Percentiles rank a stretch among this genome's conserved stretches.
phyloP scores from a whole-genome alignment of 2,329 filamentous ascomycete species.

The Setomelanomma holmii region DNA sequence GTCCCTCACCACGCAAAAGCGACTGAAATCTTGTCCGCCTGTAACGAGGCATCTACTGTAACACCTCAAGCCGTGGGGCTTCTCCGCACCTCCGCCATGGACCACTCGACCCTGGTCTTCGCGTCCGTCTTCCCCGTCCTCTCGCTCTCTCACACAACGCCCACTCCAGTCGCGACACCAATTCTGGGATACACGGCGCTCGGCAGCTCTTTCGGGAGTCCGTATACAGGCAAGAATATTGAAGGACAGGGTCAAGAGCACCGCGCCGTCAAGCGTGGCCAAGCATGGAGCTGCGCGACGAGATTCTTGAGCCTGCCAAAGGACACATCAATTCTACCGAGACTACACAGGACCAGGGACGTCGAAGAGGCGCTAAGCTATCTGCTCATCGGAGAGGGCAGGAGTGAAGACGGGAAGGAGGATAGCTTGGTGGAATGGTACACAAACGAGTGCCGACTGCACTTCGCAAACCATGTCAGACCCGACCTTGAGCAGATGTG shows the following conservation, averaged over 20 bases:
- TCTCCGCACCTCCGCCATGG: conserved; percentile 36
- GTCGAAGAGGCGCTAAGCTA: conserved; percentile 47
- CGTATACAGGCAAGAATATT: conserved; percentile 27
- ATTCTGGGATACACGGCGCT: conserved; percentile 51
- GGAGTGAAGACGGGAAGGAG: conserved; percentile 34
- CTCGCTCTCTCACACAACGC: conserved; percentile 50
- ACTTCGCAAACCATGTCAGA: conserved; percentile 49
- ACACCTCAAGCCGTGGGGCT: conserved; percentile 26
- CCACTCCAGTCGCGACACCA: conserved; percentile 54
- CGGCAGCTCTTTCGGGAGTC: conserved; percentile 51
- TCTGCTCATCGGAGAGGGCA: conserved; percentile 45
- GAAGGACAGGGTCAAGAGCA: conserved; percentile 48
- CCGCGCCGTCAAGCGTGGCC: conserved; percentile 43
- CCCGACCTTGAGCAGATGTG: conserved; percentile 39
- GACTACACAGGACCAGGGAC: conserved; percentile 32
- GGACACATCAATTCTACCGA: conserved; percentile 26
- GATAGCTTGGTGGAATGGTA: conserved; percentile 54
- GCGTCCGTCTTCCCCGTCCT: conserved; percentile 55
- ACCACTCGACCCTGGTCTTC: conserved; percentile 49
- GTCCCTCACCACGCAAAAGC: background rate
- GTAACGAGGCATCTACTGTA: conserved; percentile 1
- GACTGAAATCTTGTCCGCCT: background rate
- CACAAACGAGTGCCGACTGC: conserved; percentile 50
- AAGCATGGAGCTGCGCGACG: conserved; percentile 57
- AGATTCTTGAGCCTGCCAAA: conserved; percentile 49